Percentiles rank a stretch among this genome's conserved stretches.
Evolutionary conservation across 1,284 basidiomycete species (phyloP).

Genomic region (Golubevia pallescens): DNA sequence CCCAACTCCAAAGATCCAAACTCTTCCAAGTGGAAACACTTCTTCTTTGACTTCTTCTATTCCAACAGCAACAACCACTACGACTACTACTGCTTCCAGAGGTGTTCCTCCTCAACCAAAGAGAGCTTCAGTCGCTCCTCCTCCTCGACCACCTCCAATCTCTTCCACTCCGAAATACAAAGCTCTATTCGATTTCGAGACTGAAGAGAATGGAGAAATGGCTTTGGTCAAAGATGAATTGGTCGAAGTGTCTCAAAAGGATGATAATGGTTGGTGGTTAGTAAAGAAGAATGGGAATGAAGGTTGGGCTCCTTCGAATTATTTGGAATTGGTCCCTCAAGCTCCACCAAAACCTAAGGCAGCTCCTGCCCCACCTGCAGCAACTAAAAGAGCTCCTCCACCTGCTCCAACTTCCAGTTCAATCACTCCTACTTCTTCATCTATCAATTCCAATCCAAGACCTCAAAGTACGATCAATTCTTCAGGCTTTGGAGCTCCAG

Average conservation of each 20-base stretch:
- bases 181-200: constrained; percentile 72
- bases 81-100: constrained; percentile 42
- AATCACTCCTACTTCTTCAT: no score
- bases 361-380: no score
- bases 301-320: constrained; percentile 95
- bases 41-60: no score
- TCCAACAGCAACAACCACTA: constrained; percentile 35
- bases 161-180: constrained; percentile 54
- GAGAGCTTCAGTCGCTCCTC: constrained; percentile 59
- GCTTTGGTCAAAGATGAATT: constrained; percentile 85
- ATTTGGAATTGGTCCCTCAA: constrained; percentile 66
- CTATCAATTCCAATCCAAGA: no score
- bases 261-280: constrained; percentile 82
- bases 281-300: constrained; percentile 83
- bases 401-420: no score
- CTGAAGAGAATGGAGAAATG: constrained; percentile 86
- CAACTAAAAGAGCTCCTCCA: no score
- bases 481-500: no score
- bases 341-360: constrained; percentile 13
- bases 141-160: constrained; percentile 67
- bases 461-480: no score
- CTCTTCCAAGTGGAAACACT: constrained; percentile 37
- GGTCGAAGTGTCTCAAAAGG: constrained; percentile 90
- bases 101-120: constrained; percentile 31
- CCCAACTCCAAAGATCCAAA: constrained; percentile 29